phyloP scores from a whole-genome alignment of 2,329 filamentous ascomycete genomes.

The Ophiostoma himal-ulmi region DNA sequence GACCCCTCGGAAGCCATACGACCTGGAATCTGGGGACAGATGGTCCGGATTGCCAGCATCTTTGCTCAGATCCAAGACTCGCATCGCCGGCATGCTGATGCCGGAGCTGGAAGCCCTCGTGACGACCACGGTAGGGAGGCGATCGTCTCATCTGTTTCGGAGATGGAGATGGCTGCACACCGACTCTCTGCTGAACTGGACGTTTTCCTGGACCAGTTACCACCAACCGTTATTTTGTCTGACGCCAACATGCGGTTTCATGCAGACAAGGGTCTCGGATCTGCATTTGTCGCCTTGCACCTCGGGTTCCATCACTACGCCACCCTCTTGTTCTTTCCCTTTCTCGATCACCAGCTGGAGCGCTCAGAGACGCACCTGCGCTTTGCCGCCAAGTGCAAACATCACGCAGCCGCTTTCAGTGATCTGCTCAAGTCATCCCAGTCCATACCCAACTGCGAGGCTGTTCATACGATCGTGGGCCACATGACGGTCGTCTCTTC shows the following conservation, averaged over 20 bases:
- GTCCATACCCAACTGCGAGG: conserved; percentile 1
- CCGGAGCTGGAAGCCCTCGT: background rate
- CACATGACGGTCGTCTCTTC: conserved; percentile 12
- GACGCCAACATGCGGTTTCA: conserved; percentile 11
- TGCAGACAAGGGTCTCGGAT: background rate
- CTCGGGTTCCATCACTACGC: conserved; percentile 11
- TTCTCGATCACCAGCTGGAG: conserved; percentile 12
- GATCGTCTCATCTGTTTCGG: background rate
- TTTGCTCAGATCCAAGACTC: conserved; percentile 10
- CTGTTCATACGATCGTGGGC: conserved; percentile 8
- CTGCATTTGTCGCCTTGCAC: conserved; percentile 5
- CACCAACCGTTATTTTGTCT: background rate
- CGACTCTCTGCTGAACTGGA: background rate
- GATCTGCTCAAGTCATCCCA: background rate
- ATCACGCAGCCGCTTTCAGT: conserved; percentile 10
- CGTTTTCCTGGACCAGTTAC: background rate
- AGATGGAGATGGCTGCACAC: conserved; percentile 1
- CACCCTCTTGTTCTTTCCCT: conserved; percentile 1
- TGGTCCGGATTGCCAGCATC: conserved; percentile 3
- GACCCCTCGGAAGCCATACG: background rate
- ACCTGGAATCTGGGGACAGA: conserved; percentile 9
- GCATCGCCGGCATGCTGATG: background rate
- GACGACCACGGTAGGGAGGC: background rate
- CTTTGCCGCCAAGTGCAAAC: conserved; percentile 8
- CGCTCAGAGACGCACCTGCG: background rate